Conservation (phyloP, 2,329 filamentous ascomycete genomes). For the Diaporthe citri region DNA sequence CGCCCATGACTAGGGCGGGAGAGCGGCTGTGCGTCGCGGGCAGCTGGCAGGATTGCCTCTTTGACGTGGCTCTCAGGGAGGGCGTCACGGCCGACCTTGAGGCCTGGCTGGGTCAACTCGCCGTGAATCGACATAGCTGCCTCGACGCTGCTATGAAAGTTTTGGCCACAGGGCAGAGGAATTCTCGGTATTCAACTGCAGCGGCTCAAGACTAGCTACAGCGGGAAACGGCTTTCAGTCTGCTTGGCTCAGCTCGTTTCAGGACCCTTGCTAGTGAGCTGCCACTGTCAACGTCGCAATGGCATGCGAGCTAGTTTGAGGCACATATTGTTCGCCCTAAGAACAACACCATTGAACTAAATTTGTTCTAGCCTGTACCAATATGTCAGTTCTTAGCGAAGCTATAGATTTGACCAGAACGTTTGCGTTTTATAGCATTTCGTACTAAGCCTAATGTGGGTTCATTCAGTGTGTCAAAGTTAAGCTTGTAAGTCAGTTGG, state of each 20-base stretch:
- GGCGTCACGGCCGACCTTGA: background rate
- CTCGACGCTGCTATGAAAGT: no score
- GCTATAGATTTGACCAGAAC: background rate
- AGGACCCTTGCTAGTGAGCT: background rate
- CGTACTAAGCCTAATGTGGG: no score
- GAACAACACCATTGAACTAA: background rate
- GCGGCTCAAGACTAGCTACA: background rate
- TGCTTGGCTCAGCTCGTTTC: slow-evolving; percentile 12
- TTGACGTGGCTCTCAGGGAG: background rate
- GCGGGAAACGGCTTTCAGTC: background rate
- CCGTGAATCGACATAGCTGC: background rate
- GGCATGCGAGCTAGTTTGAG: background rate
- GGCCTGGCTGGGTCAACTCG: background rate
- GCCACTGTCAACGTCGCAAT: background rate
- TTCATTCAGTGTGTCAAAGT: background rate
- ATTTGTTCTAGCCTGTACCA: background rate
- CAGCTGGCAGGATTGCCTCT: background rate
- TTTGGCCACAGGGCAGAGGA: background rate
- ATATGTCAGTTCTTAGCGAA: background rate
- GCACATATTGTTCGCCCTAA: background rate
- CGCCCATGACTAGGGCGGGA: background rate
- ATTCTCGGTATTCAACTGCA: background rate
- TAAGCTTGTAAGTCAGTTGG: background rate
- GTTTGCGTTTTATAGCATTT: background rate
- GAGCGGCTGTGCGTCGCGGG: background rate